Base-by-base conservation (phyloP, 495 filamentous ascomycete genomes). In the Trichocladium uniseriatum region DNA sequence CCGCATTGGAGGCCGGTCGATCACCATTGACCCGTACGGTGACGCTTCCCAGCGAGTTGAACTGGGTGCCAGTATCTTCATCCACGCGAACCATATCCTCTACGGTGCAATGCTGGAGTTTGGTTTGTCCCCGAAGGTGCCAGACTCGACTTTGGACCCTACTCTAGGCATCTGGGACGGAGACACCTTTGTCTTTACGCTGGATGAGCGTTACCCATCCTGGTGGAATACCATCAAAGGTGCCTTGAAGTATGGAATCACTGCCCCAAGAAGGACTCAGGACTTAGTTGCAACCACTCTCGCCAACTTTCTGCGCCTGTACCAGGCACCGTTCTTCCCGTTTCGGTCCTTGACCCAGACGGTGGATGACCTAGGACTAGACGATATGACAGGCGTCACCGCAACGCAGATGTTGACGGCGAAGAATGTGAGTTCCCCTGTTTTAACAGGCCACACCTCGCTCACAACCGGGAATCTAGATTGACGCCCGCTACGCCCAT, bases 31-130 rank as follows among this genome's bases (percentile, higher is more conserved):
- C 61, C 84, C 80, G 0, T 88, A 85, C 53, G 79, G 79, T 53
- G 74, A 92, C 56, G 73, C 83, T 5, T 58, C 71, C 0, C 66
- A 79, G 38, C 87, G 86, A 6, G 77, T 95, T 39, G 92, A 99
- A 55, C 76, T 96, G 1, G 92, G 92, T 8, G 94, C 86, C 31
- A 89, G 82, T 27, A 94, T 97, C 55, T 99, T 99, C 60, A 88
- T 97, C 22, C 62, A 84, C 37, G 78, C 87, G 37, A 99, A 99
- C 61, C 66, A 79, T 14, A 94, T 90, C 57, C 78, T 97, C 11
- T 78, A 82, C 51, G 78, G 82, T 39, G 85, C 90, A 0, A 77
- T 82, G n/a, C 70, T 77, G 20, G 74, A 81, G 36, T 86, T 95
- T 57, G 80, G 77, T 22, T 79, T 99, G 5, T 53, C 57, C 13